Conservation (phyloP, 176 grass and related monocot species). For the Triticum aestivum region IWGSC_CS_RefSeq_v2.1 NC_057804.1:137184223-137184722, state of each 20-base stretch:
- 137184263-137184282: too few species aligned
- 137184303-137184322: not conserved
- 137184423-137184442: not conserved
- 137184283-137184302: not conserved
- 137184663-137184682: not conserved
- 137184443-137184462: not conserved
- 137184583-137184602: not conserved
- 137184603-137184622: slow-evolving; percentile 34
- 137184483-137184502: not conserved
- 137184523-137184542: not conserved
- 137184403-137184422: too few species aligned
- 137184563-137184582: not conserved
- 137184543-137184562: not conserved
- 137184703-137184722: not conserved
- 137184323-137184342: not conserved
- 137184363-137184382: not conserved
- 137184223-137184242: not conserved
- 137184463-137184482: not conserved
- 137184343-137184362: not conserved
- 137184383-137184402: not conserved
- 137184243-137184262: not conserved
- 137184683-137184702: not conserved
- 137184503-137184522: not conserved
- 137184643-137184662: not conserved
- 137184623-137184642: slow-evolving; percentile 33